A percentile compares a stretch with the other conserved stretches of the same genome.
Conservation (phyloP, 2,329 filamentous ascomycete species). For the Lachnellula subtilissima region DNA sequence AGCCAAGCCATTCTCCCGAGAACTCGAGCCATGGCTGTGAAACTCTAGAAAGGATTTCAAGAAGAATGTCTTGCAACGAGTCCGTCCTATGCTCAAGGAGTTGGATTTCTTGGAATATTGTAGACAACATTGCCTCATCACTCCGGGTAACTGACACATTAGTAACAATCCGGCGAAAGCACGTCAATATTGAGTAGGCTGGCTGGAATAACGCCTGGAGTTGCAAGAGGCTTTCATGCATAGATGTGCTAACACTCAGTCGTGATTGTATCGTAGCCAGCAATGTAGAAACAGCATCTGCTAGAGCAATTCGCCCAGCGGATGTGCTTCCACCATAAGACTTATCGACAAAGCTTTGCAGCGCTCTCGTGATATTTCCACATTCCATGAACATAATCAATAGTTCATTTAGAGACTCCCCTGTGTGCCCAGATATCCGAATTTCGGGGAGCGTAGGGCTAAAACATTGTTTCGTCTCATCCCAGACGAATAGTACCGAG, state of each 20-base stretch:
- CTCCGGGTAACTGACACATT: constrained; percentile 32
- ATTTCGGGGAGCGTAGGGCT: constrained; percentile 41
- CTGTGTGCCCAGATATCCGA: constrained; percentile 44
- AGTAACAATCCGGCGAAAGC: constrained; percentile 28
- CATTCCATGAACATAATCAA: constrained; percentile 33
- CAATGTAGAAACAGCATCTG: constrained; percentile 36
- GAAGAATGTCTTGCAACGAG: constrained; percentile 58
- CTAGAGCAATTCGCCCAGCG: constrained; percentile 29
- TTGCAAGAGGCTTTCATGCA: constrained; percentile 29
- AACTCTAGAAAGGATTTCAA: constrained; percentile 60
- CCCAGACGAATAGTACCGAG: constrained; percentile 65
- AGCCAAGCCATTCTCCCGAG: constrained; percentile 70
- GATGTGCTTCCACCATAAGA: constrained; percentile 26
- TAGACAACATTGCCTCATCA: constrained; percentile 59
- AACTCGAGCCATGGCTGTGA: constrained; percentile 63
- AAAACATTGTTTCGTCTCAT: constrained; percentile 49
- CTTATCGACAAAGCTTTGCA: constrained; percentile 28
- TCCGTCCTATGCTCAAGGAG: constrained; percentile 58
- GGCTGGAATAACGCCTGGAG: constrained; percentile 31
- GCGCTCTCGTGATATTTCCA: constrained; percentile 31
- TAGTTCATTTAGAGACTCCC: constrained; percentile 48
- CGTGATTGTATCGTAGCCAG: constrained; percentile 28
- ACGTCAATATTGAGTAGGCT: constrained; percentile 28
- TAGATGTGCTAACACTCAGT: constrained; percentile 23
- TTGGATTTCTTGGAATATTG: constrained; percentile 57